A percentile compares a stretch with the other conserved stretches of the same genome.
Evolutionary conservation across 805 yeast genomes (phyloP).

Genomic region (Yarrowia phangngaensis): DNA sequence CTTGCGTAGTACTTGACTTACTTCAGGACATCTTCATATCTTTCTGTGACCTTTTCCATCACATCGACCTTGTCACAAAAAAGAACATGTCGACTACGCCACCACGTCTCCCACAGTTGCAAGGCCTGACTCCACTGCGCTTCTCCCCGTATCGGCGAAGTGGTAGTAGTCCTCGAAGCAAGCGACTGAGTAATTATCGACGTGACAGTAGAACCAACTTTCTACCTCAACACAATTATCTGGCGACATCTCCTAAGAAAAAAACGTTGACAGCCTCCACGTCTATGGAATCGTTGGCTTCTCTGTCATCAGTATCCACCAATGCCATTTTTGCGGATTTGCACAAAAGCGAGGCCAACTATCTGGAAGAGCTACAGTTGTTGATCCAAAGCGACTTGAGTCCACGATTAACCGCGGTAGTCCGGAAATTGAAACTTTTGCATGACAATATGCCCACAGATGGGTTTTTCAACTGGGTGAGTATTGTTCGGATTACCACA

Average conservation of each 20-base stretch:
- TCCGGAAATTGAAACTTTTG: slow-evolving; percentile 6
- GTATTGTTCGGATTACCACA: not conserved
- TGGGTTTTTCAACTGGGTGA: slow-evolving; percentile 21
- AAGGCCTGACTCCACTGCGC: slow-evolving; percentile 25
- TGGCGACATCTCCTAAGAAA: not conserved
- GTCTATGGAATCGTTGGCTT: slow-evolving; percentile 15
- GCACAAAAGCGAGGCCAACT: slow-evolving; percentile 5
- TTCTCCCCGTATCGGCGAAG: slow-evolving; percentile 20
- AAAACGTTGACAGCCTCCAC: slow-evolving; percentile 4
- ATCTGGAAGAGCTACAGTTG: slow-evolving; percentile 18
- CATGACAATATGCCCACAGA: slow-evolving; percentile 22
- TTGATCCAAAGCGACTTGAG: slow-evolving; percentile 22
- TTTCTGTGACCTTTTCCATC: too few species aligned
- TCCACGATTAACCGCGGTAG: not conserved
- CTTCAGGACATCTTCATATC: too few species aligned
- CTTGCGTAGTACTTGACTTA: too few species aligned
- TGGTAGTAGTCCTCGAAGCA: slow-evolving; percentile 7
- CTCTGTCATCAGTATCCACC: slow-evolving; percentile 1
- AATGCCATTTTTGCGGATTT: slow-evolving; percentile 7
- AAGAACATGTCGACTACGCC: slow-evolving; percentile 15
- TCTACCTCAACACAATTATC: not conserved
- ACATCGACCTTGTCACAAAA: too few species aligned
- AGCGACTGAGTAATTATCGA: slow-evolving; percentile 5
- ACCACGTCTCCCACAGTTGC: slow-evolving; percentile 22
- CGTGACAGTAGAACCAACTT: not conserved